A percentile compares a stretch with the other conserved stretches of the same genome.
Evolutionary conservation across 768 basidiomycete species (phyloP).

Genomic region (Leccinum aurantiacum): DNA sequence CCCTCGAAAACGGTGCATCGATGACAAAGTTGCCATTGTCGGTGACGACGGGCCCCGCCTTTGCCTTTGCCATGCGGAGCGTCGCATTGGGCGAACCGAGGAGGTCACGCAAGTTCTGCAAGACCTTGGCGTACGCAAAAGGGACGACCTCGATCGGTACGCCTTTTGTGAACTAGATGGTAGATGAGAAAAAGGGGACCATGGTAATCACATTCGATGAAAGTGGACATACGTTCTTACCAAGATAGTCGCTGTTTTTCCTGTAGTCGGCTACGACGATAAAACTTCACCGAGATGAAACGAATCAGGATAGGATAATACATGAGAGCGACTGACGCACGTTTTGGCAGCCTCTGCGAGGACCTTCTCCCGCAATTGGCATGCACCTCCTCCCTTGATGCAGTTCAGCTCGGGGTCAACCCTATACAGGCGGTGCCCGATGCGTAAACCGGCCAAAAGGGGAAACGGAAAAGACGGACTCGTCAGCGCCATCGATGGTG

Average conservation of each 20-base stretch:
- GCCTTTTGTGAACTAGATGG: conserved; percentile 71
- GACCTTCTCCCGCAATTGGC: conserved; percentile 96
- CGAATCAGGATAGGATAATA: not conserved
- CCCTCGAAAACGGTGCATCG: conserved; percentile 85
- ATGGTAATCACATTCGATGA: not conserved
- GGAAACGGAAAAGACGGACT: conserved; percentile 50
- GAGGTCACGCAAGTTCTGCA: conserved; percentile 62
- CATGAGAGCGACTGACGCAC: conserved; percentile 33
- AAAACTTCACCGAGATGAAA: conserved; percentile 62
- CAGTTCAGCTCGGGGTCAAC: conserved; percentile 86
- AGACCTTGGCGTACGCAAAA: conserved; percentile 89
- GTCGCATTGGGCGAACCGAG: conserved; percentile 68
- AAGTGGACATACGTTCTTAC: conserved; percentile 65
- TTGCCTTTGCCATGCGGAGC: conserved; percentile 92
- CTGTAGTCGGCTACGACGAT: conserved; percentile 95
- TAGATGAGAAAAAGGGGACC: not conserved
- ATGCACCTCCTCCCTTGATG: conserved; percentile 97
- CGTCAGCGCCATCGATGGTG: conserved; percentile 97
- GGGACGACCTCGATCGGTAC: conserved; percentile 97
- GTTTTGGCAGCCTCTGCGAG: conserved; percentile 93
- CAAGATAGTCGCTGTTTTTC: conserved; percentile 83
- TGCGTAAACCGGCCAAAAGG: not conserved
- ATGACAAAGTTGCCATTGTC: conserved; percentile 99
- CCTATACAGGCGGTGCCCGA: conserved; percentile 39
- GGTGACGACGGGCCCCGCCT: conserved; percentile 93